Percentiles rank a stretch among this genome's conserved stretches.
These are phyloP conservation scores for Apiospora saccharicola DNA, from an alignment of 2,329 filamentous ascomycete species.

Conservation along the genomic window DNA sequence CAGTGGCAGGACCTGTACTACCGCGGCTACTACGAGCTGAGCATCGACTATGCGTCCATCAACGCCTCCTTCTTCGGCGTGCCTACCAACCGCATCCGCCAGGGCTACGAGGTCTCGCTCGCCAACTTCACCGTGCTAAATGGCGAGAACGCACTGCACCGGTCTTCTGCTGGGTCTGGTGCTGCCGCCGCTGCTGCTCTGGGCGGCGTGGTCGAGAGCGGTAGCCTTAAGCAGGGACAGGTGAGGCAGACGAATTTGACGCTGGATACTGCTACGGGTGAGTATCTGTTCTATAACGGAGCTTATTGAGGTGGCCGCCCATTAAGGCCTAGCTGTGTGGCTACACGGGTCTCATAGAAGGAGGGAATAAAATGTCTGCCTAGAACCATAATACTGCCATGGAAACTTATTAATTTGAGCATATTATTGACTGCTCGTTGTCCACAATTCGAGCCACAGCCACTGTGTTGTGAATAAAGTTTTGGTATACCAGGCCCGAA, in stretches of 20 bases:
- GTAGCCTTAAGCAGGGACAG: conserved; percentile 53
- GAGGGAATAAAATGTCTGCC: background rate
- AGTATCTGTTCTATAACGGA: conserved; percentile 35
- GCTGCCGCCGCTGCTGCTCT: conserved; percentile 32
- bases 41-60: conserved; percentile 58
- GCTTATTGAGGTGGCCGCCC: background rate
- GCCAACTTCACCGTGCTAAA: conserved; percentile 68
- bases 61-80: conserved; percentile 61
- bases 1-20: conserved; percentile 72
- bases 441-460: background rate
- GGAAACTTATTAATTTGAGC: background rate
- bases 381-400: background rate
- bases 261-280: conserved; percentile 60
- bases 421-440: background rate
- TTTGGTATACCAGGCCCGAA: conserved; percentile 8
- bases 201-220: conserved; percentile 47
- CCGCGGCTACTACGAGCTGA: conserved; percentile 69
- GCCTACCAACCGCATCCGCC: conserved; percentile 59
- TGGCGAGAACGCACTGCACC: conserved; percentile 59
- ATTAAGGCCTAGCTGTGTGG: background rate
- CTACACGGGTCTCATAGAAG: background rate
- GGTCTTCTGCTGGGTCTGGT: conserved; percentile 23
- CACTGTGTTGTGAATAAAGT: background rate
- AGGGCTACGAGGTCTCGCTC: conserved; percentile 64
- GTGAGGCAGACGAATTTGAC: conserved; percentile 53